Evolutionary conservation across 2,329 filamentous ascomycete genomes (phyloP), one percentile per base, ranked within the genome.

Genomic region (Ophiostoma montium): DNA sequence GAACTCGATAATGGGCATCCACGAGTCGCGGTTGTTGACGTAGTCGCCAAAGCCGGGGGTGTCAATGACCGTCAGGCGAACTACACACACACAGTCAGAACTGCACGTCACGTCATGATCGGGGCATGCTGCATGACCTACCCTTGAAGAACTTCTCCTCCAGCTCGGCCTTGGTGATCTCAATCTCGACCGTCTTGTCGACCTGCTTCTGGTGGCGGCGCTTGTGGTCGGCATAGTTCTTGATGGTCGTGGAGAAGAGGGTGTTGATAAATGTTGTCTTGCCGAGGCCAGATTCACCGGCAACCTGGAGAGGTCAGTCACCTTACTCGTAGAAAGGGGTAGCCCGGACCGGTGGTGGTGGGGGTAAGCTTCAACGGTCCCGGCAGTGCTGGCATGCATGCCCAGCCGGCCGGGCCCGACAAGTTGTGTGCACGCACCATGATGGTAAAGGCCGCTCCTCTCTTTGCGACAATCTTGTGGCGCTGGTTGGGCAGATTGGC

Each of bases 101-200:
- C n/a, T n/a, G n/a, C n/a, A 45, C 32, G 35, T 16, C 15, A n/a
- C 15, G 5, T 23, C 2, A 18, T 39, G 33, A 31, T 9, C 46
- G 23, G 35, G 19, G 32, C 32, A 35, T 11, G n/a, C 5, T 15
- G 2, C 36, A 12, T 21, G 10, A 45, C 63, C 51, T 74, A 95
- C 90, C 90, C 79, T 98, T 98, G 84, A 98, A 98, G 78, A 98
- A 98, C 76, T 98, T 98, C 83, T 98, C 92, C 73, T 98, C 92
- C 56, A 98, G 75, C 75, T 98, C 92, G 52, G 92, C 92, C 79
- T 98, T 98, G 68, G 92, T 98, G 66, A 98, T 98, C 70, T 98
- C 92, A 60, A 98, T 98, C 75, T 98, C 94, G 57, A 98, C 92
- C 11, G 92, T 98, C 80, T 96, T 96, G 75, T 98, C 92, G 59